These are phyloP conservation scores for Epichloe sp. DNA, from an alignment of 2,329 filamentous ascomycete genomes.

Conservation along the genomic window DNA sequence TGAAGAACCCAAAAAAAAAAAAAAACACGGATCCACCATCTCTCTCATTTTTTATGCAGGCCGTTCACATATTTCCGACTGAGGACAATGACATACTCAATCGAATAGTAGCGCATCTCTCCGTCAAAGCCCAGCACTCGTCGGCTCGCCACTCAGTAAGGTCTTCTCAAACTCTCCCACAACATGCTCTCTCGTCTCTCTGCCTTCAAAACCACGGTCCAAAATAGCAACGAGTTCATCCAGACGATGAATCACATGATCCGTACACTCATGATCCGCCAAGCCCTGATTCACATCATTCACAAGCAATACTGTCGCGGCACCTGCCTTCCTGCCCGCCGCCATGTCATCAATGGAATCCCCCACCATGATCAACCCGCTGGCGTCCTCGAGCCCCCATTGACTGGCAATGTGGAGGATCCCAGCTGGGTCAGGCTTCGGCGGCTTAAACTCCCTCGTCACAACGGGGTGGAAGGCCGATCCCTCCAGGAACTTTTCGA, in stretches of 20 bases:
- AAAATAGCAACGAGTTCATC: slow-evolving; percentile 67
- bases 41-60: background rate
- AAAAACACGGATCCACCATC: background rate
- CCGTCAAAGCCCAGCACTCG: slow-evolving; percentile 3
- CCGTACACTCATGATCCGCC: slow-evolving; percentile 60
- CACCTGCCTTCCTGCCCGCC: slow-evolving; percentile 69
- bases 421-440: slow-evolving; percentile 80
- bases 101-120: background rate
- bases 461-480: slow-evolving; percentile 65
- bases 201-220: slow-evolving; percentile 59
- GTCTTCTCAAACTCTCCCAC: background rate
- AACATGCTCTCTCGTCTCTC: slow-evolving; percentile 11
- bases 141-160: background rate
- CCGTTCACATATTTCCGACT: no score
- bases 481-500: slow-evolving; percentile 56
- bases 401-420: slow-evolving; percentile 70
- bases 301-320: slow-evolving; percentile 76
- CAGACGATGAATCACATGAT: slow-evolving; percentile 55
- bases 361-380: slow-evolving; percentile 50
- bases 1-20: background rate
- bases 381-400: slow-evolving; percentile 51
- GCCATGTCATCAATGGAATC: slow-evolving; percentile 90
- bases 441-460: slow-evolving; percentile 68
- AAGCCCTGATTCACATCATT: slow-evolving; percentile 70
- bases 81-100: background rate